phyloP scores from a whole-genome alignment of 2,329 filamentous ascomycete genomes.

The Apiospora kogelbergensis region DNA sequence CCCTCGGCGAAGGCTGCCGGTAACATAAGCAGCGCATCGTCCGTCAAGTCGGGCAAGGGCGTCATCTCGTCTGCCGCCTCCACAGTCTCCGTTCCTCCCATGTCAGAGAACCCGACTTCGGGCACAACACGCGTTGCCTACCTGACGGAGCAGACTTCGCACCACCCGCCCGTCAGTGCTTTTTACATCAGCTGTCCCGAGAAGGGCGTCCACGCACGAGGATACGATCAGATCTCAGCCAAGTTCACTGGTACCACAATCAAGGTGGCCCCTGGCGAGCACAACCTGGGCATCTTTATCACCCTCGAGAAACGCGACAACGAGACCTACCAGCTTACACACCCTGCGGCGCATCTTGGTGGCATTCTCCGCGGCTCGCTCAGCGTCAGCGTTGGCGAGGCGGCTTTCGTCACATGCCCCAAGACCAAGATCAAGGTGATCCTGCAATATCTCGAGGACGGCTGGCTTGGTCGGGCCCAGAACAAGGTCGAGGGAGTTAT shows the following conservation, averaged over 20 bases:
- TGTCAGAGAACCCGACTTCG: conserved; percentile 40
- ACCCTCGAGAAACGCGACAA: conserved; percentile 75
- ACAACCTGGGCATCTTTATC: conserved; percentile 96
- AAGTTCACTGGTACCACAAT: conserved; percentile 97
- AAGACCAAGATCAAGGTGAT: conserved; percentile 90
- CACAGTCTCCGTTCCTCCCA: conserved; percentile 51
- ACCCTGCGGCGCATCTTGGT: conserved; percentile 89
- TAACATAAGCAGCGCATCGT: conserved; percentile 45
- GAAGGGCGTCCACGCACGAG: conserved; percentile 81
- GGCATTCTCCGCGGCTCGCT: conserved; percentile 85
- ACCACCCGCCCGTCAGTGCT: conserved; percentile 95
- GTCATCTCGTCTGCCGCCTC: conserved; percentile 46
- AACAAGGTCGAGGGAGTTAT: conserved; percentile 90
- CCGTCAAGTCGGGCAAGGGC: conserved; percentile 44
- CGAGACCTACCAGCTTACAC: conserved; percentile 93
- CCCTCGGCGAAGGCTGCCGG: conserved; percentile 31
- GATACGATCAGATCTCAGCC: conserved; percentile 94
- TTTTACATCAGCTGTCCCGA: conserved; percentile 93
- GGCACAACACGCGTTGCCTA: conserved; percentile 79
- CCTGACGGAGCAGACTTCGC: conserved; percentile 95
- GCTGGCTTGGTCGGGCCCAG: conserved; percentile 88
- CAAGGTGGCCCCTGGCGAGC: conserved; percentile 85
- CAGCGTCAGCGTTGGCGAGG: conserved; percentile 86
- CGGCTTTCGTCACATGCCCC: conserved; percentile 85
- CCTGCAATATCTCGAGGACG: conserved; percentile 88